These are phyloP conservation scores for Colletotrichum magnum DNA, from an alignment of 2,329 filamentous ascomycete species.

Conservation along the genomic window DNA sequence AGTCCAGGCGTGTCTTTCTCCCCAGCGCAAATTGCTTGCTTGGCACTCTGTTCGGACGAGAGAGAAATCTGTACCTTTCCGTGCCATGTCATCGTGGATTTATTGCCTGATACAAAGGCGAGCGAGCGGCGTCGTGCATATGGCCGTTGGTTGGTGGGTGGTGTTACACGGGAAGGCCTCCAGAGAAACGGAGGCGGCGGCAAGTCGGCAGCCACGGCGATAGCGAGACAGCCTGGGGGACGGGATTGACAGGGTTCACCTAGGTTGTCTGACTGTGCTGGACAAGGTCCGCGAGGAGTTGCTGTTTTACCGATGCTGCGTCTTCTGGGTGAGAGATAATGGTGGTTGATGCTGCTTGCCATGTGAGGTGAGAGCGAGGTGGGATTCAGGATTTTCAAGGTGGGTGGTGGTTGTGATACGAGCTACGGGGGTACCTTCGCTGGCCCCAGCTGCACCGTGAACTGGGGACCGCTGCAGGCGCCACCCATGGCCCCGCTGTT, in stretches of 20 bases:
- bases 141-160: constrained; percentile 4
- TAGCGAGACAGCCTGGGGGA: constrained; percentile 2
- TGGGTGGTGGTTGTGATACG: constrained; percentile 21
- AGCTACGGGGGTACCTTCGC: constrained; percentile 13
- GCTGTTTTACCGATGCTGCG: no score
- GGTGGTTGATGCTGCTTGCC: constrained; percentile 10
- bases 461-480: constrained; percentile 34
- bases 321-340: no score
- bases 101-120: constrained; percentile 29
- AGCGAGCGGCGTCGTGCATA: constrained; percentile 20
- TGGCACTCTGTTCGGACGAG: constrained; percentile 8
- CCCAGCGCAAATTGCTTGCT: constrained; percentile 10
- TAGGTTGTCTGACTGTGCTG: not conserved
- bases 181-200: constrained; percentile 9
- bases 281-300: not conserved
- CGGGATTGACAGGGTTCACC: not conserved
- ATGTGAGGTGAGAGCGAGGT: not conserved
- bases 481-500: constrained; percentile 28
- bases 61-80: constrained; percentile 19
- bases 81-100: constrained; percentile 24
- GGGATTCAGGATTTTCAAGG: constrained; percentile 12
- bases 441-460: constrained; percentile 6
- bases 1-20: not conserved
- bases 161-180: constrained; percentile 19
- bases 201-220: constrained; percentile 4